These are phyloP conservation scores for Phytophthora podocarpi DNA, from an alignment of 352 stramenopile genomes.

Conservation along the genomic window DNA sequence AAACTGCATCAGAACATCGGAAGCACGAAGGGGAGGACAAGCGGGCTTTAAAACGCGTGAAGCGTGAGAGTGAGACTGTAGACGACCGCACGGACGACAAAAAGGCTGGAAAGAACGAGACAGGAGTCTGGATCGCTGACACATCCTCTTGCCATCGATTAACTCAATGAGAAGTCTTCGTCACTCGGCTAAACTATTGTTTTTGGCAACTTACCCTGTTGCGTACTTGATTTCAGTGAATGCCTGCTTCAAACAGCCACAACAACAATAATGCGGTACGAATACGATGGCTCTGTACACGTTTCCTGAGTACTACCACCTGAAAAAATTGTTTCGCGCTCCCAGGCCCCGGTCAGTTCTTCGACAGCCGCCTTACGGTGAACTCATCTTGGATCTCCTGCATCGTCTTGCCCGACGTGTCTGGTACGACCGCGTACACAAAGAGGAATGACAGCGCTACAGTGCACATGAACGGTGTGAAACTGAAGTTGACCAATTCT, in stretches of 20 bases:
- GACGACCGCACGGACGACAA: neutral
- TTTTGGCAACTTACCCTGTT: no score
- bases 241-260: no score
- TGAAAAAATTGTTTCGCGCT: no score
- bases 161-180: no score
- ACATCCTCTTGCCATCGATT: no score
- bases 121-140: constrained; percentile 4
- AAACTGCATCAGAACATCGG: constrained; percentile 6
- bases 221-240: no score
- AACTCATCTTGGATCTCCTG: constrained; percentile 68
- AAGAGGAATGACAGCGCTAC: constrained; percentile 52
- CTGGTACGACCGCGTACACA: constrained; percentile 46
- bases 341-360: no score
- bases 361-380: constrained; percentile 5
- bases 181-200: no score
- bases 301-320: no score
- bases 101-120: neutral
- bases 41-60: constrained; percentile 34
- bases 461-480: constrained; percentile 57
- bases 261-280: no score
- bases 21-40: constrained; percentile 26
- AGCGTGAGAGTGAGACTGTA: constrained; percentile 14
- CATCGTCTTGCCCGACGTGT: constrained; percentile 68
- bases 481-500: constrained; percentile 47
- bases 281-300: no score